Percentiles rank a stretch among this genome's conserved stretches.
Evolutionary conservation across 176 grass and related monocot genomes (phyloP).

Genomic region (Poa pratensis): DNA sequence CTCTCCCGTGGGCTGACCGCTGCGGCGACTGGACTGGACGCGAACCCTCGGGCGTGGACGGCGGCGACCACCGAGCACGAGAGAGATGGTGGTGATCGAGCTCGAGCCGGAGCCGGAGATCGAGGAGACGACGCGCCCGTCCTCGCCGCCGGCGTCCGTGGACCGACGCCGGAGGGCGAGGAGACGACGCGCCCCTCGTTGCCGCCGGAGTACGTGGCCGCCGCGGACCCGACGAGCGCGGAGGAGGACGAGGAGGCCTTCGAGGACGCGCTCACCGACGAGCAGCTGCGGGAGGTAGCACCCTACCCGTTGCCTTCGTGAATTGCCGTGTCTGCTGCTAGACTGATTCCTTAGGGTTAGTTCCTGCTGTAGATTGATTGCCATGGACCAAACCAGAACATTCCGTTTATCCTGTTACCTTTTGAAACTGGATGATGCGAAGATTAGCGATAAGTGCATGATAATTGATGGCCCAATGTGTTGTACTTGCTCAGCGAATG

Average conservation of each 20-base stretch:
- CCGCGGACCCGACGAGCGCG: not conserved
- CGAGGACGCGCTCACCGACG: slow-evolving; percentile 89
- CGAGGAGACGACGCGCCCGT: not conserved
- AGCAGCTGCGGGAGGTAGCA: slow-evolving; percentile 80
- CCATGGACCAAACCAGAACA: not conserved
- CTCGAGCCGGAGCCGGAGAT: slow-evolving; percentile 52
- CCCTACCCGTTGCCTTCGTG: not conserved
- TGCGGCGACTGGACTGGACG: not conserved
- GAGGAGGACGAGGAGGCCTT: slow-evolving; percentile 62
- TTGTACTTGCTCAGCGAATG: not conserved
- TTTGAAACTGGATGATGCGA: not conserved
- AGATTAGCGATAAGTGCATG: not conserved
- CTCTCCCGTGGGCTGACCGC: not conserved
- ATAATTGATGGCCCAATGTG: not conserved
- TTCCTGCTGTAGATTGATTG: not conserved
- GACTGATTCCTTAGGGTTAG: not conserved
- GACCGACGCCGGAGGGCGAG: slow-evolving; percentile 9
- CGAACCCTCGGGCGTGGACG: slow-evolving; percentile 17
- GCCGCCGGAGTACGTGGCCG: not conserved
- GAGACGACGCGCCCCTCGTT: slow-evolving; percentile 3
- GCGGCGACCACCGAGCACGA: not conserved
- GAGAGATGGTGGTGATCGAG: slow-evolving; percentile 78
- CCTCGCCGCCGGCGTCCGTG: not conserved
- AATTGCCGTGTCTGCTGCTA: not conserved
- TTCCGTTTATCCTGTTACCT: not conserved